Evolutionary conservation across 2,329 filamentous ascomycete species (phyloP), one percentile per base, ranked within the genome.

Genomic region (Ophiostoma ulmi): DNA sequence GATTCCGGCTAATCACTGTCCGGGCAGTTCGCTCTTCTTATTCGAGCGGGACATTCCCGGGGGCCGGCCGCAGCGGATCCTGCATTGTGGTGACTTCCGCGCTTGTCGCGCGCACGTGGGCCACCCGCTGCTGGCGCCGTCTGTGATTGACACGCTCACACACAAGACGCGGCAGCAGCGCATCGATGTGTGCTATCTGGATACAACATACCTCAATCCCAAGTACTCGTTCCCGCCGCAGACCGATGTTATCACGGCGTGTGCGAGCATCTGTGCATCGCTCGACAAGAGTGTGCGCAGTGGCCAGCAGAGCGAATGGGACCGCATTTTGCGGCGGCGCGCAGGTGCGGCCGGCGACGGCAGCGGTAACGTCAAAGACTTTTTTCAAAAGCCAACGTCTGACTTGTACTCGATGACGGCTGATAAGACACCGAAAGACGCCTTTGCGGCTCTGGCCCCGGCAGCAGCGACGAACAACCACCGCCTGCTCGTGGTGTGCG

Each of bases 1-100:
- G 93, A 93, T 99, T 41, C 89, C 92, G 2, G 95, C 95, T 14
- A 99, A 99, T 75, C 95, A 99, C 77, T 99, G 95, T 75, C 95
- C 95, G 0, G 95, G 95, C 0, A 97, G 93, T 76, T 97, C 94
- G 0, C 81, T 99, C 0, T 99, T 96, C 76, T 83, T 99, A 0
- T 98, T 97, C 75, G 91, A 97, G 78, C 97, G 97, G 78, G 80
- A 81, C 0, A 80, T 90, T 63, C 10, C 65, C 4, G 86, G 74
- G 86, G 88, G 0, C 2, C 88, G 86, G 68, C 79, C 86, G 2
- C 93, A 97, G 75, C 88, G 95, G 3, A 90, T 99, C 58, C 82
- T 99, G 8, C 95, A 99, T 77, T 99, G 95, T 77, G 95, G 95
- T 66, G 95, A 99, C 78, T 99, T 99, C 77, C 86, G 95, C 73